Percentiles rank a stretch among this genome's conserved stretches.
Evolutionary conservation across 176 grass and related monocot species (phyloP).

Genomic region (Tuctoria greenei): DNA sequence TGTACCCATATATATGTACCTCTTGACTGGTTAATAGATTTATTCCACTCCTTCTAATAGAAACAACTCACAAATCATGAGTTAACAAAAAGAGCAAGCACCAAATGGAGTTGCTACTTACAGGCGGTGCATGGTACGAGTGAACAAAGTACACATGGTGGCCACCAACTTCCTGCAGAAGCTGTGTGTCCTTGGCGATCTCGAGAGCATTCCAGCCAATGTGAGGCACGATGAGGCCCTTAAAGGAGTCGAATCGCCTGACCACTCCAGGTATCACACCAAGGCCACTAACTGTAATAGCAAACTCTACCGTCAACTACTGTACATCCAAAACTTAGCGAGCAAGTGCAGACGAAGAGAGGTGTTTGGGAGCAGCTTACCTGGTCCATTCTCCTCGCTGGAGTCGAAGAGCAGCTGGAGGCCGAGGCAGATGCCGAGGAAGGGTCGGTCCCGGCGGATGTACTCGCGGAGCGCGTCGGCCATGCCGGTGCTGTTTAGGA

Average conservation of each 20-base stretch:
- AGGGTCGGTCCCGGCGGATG: slow-evolving; percentile 77
- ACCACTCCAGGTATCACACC: slow-evolving; percentile 90
- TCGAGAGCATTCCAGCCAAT: slow-evolving; percentile 95
- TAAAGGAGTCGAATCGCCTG: slow-evolving; percentile 74
- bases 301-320: slow-evolving; percentile 25
- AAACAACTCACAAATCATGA: slow-evolving; percentile 43
- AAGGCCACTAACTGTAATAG: slow-evolving; percentile 76
- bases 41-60: too few species aligned
- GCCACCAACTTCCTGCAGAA: slow-evolving; percentile 73
- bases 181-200: slow-evolving; percentile 73
- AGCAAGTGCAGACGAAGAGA: background rate
- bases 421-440: slow-evolving; percentile 95
- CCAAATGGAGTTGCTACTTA: slow-evolving; percentile 32
- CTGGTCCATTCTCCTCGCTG: slow-evolving; percentile 89
- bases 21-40: too few species aligned
- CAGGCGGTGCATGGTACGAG: slow-evolving; percentile 77
- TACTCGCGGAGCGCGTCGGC: slow-evolving; percentile 75
- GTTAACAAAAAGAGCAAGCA: slow-evolving; percentile 21
- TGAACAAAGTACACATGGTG: slow-evolving; percentile 98
- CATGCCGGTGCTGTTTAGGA: slow-evolving; percentile 77
- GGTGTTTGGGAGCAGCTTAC: slow-evolving; percentile 22
- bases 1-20: too few species aligned
- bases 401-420: slow-evolving; percentile 91
- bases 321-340: background rate
- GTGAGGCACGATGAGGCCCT: slow-evolving; percentile 87